phyloP scores from a whole-genome alignment of 768 basidiomycete genomes.

The Mycena belliarum region DNA sequence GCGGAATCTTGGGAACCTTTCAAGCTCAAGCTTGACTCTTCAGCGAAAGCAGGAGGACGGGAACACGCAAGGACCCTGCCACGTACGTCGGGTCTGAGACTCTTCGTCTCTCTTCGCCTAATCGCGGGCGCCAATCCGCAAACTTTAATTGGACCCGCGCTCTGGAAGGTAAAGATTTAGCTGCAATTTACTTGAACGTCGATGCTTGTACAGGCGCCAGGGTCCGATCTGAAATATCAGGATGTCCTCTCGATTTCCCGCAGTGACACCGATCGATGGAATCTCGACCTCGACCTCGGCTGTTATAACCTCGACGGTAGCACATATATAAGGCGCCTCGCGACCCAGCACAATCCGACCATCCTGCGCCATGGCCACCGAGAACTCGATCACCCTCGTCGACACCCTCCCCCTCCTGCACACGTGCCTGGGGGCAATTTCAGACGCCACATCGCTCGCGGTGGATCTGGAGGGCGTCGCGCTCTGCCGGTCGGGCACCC shows the following conservation, averaged over 20 bases:
- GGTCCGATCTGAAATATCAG: neutral
- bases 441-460: constrained; percentile 23
- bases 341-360: neutral
- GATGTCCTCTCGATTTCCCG: neutral
- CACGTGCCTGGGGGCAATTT: constrained; percentile 3
- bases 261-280: no score
- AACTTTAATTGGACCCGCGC: neutral
- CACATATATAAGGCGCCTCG: neutral
- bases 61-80: no score
- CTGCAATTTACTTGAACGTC: neutral
- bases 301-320: no score
- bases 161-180: neutral
- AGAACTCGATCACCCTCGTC: constrained; percentile 4
- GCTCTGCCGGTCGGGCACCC: constrained; percentile 31
- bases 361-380: neutral
- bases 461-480: constrained; percentile 39
- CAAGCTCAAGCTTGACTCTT: no score
- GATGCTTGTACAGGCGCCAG: no score
- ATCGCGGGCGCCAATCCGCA: neutral
- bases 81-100: no score
- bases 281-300: neutral
- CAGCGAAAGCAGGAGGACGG: no score
- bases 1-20: no score
- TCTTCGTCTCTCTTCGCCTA: neutral
- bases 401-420: constrained; percentile 11